Evolutionary conservation across 2,329 filamentous ascomycete species (phyloP).

Genomic region (Exophiala dermatitidis): DNA sequence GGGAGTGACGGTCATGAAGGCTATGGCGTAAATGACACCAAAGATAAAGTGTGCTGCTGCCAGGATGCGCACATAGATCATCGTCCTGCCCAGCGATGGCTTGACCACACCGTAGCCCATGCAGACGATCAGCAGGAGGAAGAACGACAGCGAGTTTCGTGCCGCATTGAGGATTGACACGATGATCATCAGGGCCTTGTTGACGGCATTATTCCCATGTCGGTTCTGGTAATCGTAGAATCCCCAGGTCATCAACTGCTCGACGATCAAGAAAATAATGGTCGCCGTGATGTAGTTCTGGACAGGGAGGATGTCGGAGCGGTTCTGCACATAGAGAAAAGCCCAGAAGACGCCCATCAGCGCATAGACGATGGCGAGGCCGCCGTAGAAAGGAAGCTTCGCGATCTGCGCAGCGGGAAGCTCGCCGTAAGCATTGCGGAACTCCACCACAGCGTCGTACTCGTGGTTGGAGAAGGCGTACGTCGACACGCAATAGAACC

Average conservation of each 20-base stretch:
- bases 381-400: constrained; percentile 94
- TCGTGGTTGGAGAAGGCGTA: constrained; percentile 59
- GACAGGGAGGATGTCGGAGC: constrained; percentile 88
- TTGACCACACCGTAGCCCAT: constrained; percentile 99
- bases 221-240: constrained; percentile 97
- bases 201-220: constrained; percentile 72
- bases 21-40: constrained; percentile 77
- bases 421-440: constrained; percentile 93
- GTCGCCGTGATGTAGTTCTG: constrained; percentile 99
- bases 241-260: constrained; percentile 98
- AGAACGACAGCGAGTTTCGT: constrained; percentile 96
- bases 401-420: constrained; percentile 91
- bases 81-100: constrained; percentile 79
- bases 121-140: constrained; percentile 92
- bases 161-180: constrained; percentile 91
- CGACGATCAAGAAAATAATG: constrained; percentile 82
- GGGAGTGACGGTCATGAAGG: constrained; percentile 79
- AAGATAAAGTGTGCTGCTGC: constrained; percentile 92
- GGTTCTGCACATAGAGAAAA: constrained; percentile 90
- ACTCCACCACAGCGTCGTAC: constrained; percentile 78
- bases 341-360: constrained; percentile 83
- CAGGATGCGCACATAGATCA: constrained; percentile 87
- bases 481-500: constrained; percentile 91
- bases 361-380: constrained; percentile 86
- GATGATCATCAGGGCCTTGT: constrained; percentile 79